Evolutionary conservation across 352 stramenopile species (phyloP).

Genomic region (Salisapilia sapeloensis): DNA sequence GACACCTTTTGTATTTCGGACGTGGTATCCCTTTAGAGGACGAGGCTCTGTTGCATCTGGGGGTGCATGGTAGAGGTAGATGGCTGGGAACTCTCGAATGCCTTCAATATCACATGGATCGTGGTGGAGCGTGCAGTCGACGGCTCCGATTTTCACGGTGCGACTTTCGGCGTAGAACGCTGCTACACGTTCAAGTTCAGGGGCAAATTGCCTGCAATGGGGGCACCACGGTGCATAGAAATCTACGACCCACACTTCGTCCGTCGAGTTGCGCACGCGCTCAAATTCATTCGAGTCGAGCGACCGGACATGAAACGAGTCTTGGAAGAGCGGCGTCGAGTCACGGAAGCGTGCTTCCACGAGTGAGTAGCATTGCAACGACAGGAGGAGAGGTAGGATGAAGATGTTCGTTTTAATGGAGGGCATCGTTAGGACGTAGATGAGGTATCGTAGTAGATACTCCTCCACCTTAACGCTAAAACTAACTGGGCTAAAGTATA

Average conservation of each 20-base stretch:
- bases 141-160: constrained; percentile 41
- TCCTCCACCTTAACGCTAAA: no score
- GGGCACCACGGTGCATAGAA: constrained; percentile 79
- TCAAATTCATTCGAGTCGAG: constrained; percentile 17
- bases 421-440: no score
- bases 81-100: constrained; percentile 37
- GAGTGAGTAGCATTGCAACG: no score
- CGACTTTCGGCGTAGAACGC: constrained; percentile 39
- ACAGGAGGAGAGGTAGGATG: no score
- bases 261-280: constrained; percentile 20
- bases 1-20: constrained; percentile 19
- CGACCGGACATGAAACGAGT: constrained; percentile 40
- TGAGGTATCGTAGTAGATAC: no score
- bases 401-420: no score
- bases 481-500: no score
- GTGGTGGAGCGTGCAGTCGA: constrained; percentile 53
- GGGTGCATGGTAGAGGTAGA: constrained; percentile 63
- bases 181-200: constrained; percentile 49
- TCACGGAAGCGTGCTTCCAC: no score
- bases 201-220: constrained; percentile 65
- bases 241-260: constrained; percentile 61
- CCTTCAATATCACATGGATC: constrained; percentile 41
- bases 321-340: constrained; percentile 36
- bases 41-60: constrained; percentile 7
- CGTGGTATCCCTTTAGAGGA: constrained; percentile 13